phyloP scores from a whole-genome alignment of 805 yeast species.

The Myxozyma lipomycoides region DNA sequence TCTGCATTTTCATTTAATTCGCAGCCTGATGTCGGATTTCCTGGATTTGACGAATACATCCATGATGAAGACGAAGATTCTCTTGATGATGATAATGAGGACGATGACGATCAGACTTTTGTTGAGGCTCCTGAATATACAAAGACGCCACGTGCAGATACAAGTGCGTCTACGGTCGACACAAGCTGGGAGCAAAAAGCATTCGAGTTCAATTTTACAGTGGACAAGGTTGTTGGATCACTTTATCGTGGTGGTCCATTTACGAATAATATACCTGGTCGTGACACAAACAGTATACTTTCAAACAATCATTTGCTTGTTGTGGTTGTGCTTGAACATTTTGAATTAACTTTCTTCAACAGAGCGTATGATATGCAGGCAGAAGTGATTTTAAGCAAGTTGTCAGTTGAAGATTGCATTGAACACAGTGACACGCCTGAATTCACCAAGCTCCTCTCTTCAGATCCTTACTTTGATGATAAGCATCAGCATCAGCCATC shows the following conservation, averaged over 20 bases:
- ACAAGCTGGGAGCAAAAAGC: conserved; percentile 47
- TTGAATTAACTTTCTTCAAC: conserved; percentile 57
- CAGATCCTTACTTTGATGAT: conserved; percentile 44
- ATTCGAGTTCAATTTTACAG: conserved; percentile 69
- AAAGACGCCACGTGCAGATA: conserved; percentile 5
- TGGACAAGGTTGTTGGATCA: conserved; percentile 59
- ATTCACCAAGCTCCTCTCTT: conserved; percentile 65
- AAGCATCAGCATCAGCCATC: conserved; percentile 53
- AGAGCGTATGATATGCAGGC: conserved; percentile 61
- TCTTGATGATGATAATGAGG: conserved; percentile 33
- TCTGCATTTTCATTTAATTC: conserved; percentile 7
- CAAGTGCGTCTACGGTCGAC: conserved; percentile 5
- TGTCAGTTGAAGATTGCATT: conserved; percentile 71
- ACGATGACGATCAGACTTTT: conserved; percentile 28
- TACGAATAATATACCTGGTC: conserved; percentile 43
- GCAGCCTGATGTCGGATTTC: conserved; percentile 2
- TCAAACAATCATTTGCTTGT: conserved; percentile 51
- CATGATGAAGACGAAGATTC: background rate
- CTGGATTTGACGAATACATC: conserved; percentile 6
- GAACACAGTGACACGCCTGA: conserved; percentile 59
- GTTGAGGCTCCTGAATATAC: conserved; percentile 16
- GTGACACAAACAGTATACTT: conserved; percentile 33
- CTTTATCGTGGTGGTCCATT: conserved; percentile 53
- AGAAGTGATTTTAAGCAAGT: conserved; percentile 58
- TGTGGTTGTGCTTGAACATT: conserved; percentile 64